phyloP scores from a whole-genome alignment of 148 eudicot genomes.

The Polygonum aviculare region DNA sequence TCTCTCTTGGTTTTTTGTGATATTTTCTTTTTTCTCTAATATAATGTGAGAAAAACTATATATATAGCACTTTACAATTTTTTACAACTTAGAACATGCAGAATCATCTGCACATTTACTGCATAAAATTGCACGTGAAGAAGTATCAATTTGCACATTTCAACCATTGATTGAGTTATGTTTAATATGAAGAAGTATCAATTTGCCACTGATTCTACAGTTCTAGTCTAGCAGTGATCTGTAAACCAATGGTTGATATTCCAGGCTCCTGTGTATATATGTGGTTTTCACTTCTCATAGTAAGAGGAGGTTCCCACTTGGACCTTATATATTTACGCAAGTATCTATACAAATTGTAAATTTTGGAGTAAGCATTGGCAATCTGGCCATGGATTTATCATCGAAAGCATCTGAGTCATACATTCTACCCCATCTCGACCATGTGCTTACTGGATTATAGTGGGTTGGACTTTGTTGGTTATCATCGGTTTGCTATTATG shows the following conservation, averaged over 20 bases:
- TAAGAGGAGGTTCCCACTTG: not conserved
- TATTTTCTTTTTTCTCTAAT: not conserved
- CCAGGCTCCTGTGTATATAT: not conserved
- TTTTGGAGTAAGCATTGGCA: not conserved
- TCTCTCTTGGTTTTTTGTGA: not conserved
- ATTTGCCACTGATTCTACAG: no score
- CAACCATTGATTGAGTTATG: not conserved
- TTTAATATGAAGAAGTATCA: not conserved
- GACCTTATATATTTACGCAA: no score
- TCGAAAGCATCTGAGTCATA: not conserved
- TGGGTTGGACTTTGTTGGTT: not conserved
- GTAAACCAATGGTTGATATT: not conserved
- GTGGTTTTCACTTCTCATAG: not conserved
- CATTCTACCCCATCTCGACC: not conserved
- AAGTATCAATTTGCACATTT: not conserved
- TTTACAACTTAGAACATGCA: not conserved
- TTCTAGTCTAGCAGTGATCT: not conserved
- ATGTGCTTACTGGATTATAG: not conserved
- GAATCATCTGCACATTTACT: not conserved
- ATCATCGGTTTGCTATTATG: not conserved
- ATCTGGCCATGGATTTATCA: not conserved
- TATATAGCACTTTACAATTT: not conserved
- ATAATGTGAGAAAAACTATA: not conserved
- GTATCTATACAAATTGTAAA: no score
- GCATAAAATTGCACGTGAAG: not conserved